A percentile compares a stretch with the other conserved stretches of the same genome.
phyloP scores from a whole-genome alignment of 2,329 filamentous ascomycete genomes.

The Neofusicoccum kwambonambiense region DNA sequence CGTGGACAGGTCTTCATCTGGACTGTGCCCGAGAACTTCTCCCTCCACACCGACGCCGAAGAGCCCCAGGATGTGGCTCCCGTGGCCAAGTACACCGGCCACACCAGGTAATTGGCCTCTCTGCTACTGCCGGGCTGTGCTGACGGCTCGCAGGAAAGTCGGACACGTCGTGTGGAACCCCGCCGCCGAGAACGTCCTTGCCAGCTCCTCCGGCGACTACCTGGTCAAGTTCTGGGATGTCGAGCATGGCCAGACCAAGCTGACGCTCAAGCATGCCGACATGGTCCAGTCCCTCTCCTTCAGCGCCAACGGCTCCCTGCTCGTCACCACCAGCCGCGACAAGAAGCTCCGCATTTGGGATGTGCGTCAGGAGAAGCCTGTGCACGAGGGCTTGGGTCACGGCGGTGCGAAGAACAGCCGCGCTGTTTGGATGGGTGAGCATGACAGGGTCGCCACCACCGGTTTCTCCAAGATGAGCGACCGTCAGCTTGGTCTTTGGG shows the following conservation, averaged over 20 bases:
- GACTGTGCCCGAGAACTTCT: constrained; percentile 88
- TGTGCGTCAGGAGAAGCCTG: constrained; percentile 85
- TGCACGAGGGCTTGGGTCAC: constrained; percentile 82
- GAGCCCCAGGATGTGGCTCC: constrained; percentile 80
- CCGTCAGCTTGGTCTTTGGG: constrained; percentile 92
- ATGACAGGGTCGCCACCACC: constrained; percentile 92
- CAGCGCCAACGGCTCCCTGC: constrained; percentile 82
- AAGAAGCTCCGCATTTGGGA: constrained; percentile 99
- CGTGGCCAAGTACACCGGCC: constrained; percentile 76
- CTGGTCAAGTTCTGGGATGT: constrained; percentile 97
- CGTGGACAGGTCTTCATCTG: constrained; percentile 73
- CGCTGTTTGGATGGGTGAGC: constrained; percentile 94
- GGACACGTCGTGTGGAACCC: constrained; percentile 98
- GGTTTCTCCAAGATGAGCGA: constrained; percentile 99
- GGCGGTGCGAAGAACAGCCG: constrained; percentile 96
- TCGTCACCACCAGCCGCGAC: constrained; percentile 93
- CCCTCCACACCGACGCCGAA: constrained; percentile 77
- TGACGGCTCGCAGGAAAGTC: constrained; percentile 69
- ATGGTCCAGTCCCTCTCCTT: constrained; percentile 95
- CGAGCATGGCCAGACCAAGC: constrained; percentile 68
- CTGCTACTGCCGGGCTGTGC: background rate
- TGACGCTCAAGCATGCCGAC: constrained; percentile 81
- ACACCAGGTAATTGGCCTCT: constrained; percentile 65
- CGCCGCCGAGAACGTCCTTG: constrained; percentile 89
- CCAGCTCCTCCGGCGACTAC: constrained; percentile 92